Evolutionary conservation across 2,329 filamentous ascomycete genomes (phyloP).

Genomic region (Clarireedia paspali): DNA sequence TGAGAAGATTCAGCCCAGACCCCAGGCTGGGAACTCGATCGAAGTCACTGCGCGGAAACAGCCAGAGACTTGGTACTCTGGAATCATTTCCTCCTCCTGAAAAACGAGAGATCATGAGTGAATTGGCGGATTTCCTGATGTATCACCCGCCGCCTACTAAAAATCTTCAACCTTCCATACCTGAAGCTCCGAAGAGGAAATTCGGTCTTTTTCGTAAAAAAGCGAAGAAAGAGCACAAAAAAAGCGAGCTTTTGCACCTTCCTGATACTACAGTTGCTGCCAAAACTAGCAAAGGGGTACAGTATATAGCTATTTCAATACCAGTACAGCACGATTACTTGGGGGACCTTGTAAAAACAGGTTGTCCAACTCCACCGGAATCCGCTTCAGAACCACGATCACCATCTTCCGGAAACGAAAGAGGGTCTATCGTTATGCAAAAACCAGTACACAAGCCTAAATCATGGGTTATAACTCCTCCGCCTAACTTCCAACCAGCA

Average conservation of each 20-base stretch:
- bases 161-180: conserved; percentile 42
- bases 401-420: conserved; percentile 22
- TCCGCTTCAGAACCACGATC: conserved; percentile 12
- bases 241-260: conserved; percentile 33
- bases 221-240: conserved; percentile 26
- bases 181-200: conserved; percentile 27
- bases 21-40: background rate
- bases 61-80: background rate
- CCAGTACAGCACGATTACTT: conserved; percentile 43
- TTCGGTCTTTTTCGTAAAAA: conserved; percentile 30
- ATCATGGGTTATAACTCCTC: background rate
- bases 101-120: conserved; percentile 24
- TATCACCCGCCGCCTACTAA: conserved; percentile 40
- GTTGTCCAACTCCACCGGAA: background rate
- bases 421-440: background rate
- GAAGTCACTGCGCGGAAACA: background rate
- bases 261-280: conserved; percentile 50
- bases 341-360: conserved; percentile 13
- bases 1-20: background rate
- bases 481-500: background rate
- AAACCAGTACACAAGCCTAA: too few relatives aligned
- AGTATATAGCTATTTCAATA: conserved; percentile 55
- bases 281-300: conserved; percentile 43
- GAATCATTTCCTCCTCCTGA: background rate
- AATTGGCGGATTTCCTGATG: conserved; percentile 42